phyloP scores from a whole-genome alignment of 2,329 filamentous ascomycete genomes.

The Penicillium sp. region DNA sequence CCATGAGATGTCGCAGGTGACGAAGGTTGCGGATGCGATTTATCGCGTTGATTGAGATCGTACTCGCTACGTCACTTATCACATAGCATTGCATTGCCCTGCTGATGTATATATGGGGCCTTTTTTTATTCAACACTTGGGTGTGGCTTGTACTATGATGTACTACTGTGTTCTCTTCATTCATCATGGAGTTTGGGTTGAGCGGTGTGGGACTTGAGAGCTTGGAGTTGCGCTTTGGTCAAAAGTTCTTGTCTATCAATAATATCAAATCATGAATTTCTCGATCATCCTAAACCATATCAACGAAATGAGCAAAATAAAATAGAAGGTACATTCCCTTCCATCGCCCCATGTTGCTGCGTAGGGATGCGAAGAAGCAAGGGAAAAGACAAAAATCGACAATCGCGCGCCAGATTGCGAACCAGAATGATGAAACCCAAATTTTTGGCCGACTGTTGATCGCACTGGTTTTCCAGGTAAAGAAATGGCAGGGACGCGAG shows the following conservation, averaged over 20 bases:
- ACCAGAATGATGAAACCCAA: conserved; percentile 8
- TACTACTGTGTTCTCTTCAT: conserved; percentile 15
- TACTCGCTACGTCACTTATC: neutral
- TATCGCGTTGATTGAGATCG: conserved; percentile 47
- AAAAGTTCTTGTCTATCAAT: conserved; percentile 7
- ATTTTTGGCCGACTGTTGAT: conserved; percentile 6
- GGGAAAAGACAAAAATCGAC: conserved; percentile 4
- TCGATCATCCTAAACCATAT: conserved; percentile 20
- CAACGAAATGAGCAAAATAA: conserved; percentile 11
- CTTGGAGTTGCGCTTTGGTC: neutral
- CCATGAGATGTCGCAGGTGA: conserved; percentile 72
- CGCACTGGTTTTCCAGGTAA: conserved; percentile 5
- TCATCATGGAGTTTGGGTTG: conserved; percentile 16
- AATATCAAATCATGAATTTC: conserved; percentile 17
- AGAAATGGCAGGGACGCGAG: conserved; percentile 2
- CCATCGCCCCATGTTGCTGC: conserved; percentile 8
- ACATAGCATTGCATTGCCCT: neutral
- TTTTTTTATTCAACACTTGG: conserved; percentile 21
- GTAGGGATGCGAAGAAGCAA: conserved; percentile 7
- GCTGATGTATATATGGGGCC: neutral
- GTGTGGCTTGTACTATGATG: conserved; percentile 7
- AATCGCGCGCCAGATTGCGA: conserved; percentile 10
- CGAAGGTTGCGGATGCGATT: conserved; percentile 85
- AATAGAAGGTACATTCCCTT: conserved; percentile 1
- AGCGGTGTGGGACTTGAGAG: neutral